Conservation (phyloP, 192 early-diverging fungal genomes). For the Pecoramyces ruminantium region DNA sequence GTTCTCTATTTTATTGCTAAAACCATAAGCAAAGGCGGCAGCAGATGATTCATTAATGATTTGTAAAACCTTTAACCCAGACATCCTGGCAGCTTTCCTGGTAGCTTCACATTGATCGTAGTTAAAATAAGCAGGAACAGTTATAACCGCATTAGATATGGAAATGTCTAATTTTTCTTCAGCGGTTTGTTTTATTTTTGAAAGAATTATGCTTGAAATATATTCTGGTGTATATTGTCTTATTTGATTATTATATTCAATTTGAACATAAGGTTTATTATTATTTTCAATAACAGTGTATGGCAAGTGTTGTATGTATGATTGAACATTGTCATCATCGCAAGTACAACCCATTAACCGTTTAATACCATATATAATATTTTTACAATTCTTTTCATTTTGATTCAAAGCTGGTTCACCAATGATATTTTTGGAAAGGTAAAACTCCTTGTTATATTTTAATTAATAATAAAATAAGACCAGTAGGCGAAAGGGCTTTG, state of each 20-base stretch:
- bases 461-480: too few relatives aligned
- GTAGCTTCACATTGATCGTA: slow-evolving; percentile 88
- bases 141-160: slow-evolving; percentile 80
- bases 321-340: too few relatives aligned
- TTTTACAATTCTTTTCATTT: too few relatives aligned
- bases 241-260: slow-evolving; percentile 63
- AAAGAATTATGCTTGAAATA: slow-evolving; percentile 89
- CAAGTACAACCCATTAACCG: too few relatives aligned
- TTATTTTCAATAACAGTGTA: slow-evolving; percentile 17
- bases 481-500: too few relatives aligned
- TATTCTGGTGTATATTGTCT: slow-evolving; percentile 78
- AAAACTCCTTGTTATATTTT: too few relatives aligned
- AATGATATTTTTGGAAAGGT: too few relatives aligned
- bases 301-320: slow-evolving; percentile 1
- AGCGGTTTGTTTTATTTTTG: slow-evolving; percentile 86
- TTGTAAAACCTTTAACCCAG: slow-evolving; percentile 64
- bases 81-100: slow-evolving; percentile 71
- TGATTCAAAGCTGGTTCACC: too few relatives aligned
- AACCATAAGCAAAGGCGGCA: slow-evolving; percentile 86
- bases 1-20: slow-evolving; percentile 62
- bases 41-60: slow-evolving; percentile 89
- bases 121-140: slow-evolving; percentile 95
- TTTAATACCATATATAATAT: too few relatives aligned
- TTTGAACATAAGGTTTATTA: slow-evolving; percentile 66
- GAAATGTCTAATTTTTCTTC: slow-evolving; percentile 68